Evolutionary conservation across 2,329 filamentous ascomycete genomes (phyloP), one percentile per base, ranked within the genome.

Genomic region (Saccharata proteae): DNA sequence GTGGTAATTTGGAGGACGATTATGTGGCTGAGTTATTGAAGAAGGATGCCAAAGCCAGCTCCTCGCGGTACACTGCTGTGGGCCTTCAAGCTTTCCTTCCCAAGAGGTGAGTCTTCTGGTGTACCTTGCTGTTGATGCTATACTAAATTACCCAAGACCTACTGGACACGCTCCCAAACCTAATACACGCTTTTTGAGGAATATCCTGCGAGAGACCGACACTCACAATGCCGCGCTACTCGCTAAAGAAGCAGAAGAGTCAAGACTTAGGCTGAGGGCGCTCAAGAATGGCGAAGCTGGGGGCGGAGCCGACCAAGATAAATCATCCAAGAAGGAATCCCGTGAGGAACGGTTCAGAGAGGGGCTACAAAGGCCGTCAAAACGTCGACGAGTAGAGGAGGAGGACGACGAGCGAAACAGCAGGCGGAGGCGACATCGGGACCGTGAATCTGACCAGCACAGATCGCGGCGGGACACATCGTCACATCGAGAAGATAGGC

Each of bases 201-300:
- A 90, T 46, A 81, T 96, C 35, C 83, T 98, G 39, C 80, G 78
- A 40, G 80, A 90, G 43, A 92, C 84, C 6, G 80, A 92, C 45
- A 79, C 59, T 32, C 88, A 98, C 58, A 98, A 98, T 67, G 75
- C 80, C 15, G 80, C 83, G 1, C 64, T 96, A 17, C 71, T 84
- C 12, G 82, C 80, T 1, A 92, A 78, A 48, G 88, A 96, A 53
- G 76, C 77, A 16, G 74, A 80, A 28, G 86, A 96, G 42, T 76
- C 84, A 0, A 68, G 69, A 38, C 74, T 74, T 4, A 74, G 83
- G 13, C 67, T 93, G 34, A 69, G 71, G 25, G 28, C 37, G n/a
- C 44, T 57, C 40, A 39, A 51, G 26, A 17, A 33, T 17, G 26
- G 30, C 33, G 16, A 32, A 32, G 29, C 35, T 34, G 14, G 30